Base-by-base conservation (phyloP, 495 filamentous ascomycete species). In the Ramalina intermedia region DNA sequence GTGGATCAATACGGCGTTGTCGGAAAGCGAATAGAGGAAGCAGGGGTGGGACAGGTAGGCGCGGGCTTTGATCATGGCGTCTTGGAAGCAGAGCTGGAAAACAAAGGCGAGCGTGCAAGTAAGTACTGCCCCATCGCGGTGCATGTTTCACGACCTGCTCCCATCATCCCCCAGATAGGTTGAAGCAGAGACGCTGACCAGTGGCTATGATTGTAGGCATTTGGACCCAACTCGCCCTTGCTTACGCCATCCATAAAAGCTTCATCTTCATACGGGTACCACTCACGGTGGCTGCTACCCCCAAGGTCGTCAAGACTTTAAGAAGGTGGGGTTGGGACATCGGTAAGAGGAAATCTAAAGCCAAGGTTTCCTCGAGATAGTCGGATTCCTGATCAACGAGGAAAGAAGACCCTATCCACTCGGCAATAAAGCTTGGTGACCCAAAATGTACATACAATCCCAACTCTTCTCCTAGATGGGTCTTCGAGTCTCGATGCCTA, bases 191-290 rank as follows among this genome's bases (percentile, higher is more conserved):
- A 37, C 17, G 12, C 36, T 44, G 17, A 29, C 27, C 35, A 12
- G 24, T 14, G n/a, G 23, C 21, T 41, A 54, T 44, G 41, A 40
- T 24, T 27, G 11, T 43, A 85, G 82, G 78, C 55, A 68, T 87
- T 39, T 84, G 80, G 80, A 99, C 91, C 4, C 88, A 96, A 57
- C 69, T 96, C 23, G 91, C 84, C 13, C 75, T 99, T 13, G 93
- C 91, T 6, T 99, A 99, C 57, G 91, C 90, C 0, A 82, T 99
- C 45, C 91, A 99, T 71, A 99, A 99, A 66, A 91, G 83, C 53
- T 89, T 98, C 64, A 95, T 99, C 46, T 95, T 99, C 63, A 66
- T 96, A 47, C 76, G 91, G 8, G 84, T 98, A 2, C 91, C 91
- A 2, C 61, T 96, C 53, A 88, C 91, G 2, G 89, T 83, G 12